A percentile compares a stretch with the other conserved stretches of the same genome.
Evolutionary conservation across 2,329 filamentous ascomycete species (phyloP).

Genomic region (Diaporthe velutina): DNA sequence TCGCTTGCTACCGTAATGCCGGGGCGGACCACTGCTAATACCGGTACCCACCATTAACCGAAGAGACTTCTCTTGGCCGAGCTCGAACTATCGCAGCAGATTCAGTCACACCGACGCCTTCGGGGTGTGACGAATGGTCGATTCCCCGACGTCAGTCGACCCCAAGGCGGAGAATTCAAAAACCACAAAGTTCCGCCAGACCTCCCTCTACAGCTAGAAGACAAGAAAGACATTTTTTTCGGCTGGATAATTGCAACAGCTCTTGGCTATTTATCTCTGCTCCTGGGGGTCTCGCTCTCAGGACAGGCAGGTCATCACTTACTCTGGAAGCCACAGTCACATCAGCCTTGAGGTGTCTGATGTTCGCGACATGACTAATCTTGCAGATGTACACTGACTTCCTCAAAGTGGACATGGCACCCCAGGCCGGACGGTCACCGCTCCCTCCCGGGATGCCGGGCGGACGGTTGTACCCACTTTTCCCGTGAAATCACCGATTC

Average conservation of each 20-base stretch:
- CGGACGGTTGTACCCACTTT: conserved; percentile 23
- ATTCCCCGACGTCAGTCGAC: conserved; percentile 28
- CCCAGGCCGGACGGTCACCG: conserved; percentile 16
- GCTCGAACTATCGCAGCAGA: neutral
- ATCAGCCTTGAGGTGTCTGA: neutral
- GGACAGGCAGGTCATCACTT: neutral
- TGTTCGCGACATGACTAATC: neutral
- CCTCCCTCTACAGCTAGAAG: neutral
- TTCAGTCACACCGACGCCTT: conserved; percentile 30
- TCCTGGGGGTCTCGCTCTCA: neutral
- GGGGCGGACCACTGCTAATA: neutral
- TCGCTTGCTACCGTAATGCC: conserved; percentile 1
- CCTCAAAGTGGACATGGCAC: neutral
- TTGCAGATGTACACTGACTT: neutral
- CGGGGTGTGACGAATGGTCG: conserved; percentile 25
- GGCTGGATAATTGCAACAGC: neutral
- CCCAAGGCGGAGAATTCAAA: neutral
- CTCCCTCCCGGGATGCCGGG: conserved; percentile 1
- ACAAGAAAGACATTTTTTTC: neutral
- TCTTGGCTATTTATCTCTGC: neutral
- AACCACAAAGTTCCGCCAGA: neutral
- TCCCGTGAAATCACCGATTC: conserved; percentile 5
- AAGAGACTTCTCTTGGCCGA: neutral
- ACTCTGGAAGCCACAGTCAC: neutral
- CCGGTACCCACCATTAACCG: conserved; percentile 27